phyloP scores from a whole-genome alignment of 768 basidiomycete genomes.

The Artomyces pyxidatus region DNA sequence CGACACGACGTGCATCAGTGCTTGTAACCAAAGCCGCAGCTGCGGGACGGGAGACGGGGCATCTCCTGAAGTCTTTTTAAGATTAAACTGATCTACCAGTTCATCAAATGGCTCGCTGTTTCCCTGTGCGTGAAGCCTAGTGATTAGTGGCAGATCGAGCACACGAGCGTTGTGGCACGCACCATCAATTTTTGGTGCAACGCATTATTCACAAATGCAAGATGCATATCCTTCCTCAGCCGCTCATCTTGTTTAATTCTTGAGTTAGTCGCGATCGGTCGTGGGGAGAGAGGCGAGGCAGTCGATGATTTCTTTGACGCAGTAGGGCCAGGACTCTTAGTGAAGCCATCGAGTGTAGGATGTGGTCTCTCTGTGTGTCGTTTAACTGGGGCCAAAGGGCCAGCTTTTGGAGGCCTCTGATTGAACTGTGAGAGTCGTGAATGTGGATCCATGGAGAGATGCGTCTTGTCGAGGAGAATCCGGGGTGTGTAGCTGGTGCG shows the following conservation, averaged over 20 bases:
- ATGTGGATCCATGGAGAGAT: constrained; percentile 82
- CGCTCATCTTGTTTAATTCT: constrained; percentile 71
- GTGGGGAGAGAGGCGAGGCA: constrained; percentile 19
- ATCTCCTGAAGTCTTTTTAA: constrained; percentile 30
- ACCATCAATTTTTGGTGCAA: constrained; percentile 67
- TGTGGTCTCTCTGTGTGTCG: constrained; percentile 35
- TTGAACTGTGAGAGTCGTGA: constrained; percentile 71
- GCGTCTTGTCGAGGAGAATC: too few relatives aligned
- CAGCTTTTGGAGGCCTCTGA: constrained; percentile 59
- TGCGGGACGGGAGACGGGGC: constrained; percentile 36
- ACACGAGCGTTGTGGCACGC: constrained; percentile 18
- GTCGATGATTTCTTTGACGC: constrained; percentile 15
- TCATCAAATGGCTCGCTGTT: constrained; percentile 74
- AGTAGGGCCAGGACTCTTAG: constrained; percentile 30
- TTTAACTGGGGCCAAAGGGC: constrained; percentile 40
- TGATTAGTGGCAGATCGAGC: constrained; percentile 6
- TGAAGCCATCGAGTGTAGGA: constrained; percentile 34
- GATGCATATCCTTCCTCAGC: constrained; percentile 74
- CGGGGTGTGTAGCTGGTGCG: too few relatives aligned
- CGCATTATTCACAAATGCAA: constrained; percentile 76
- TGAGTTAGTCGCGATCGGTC: constrained; percentile 75
- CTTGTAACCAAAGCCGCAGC: constrained; percentile 73
- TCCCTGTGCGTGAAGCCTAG: constrained; percentile 40
- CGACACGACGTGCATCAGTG: constrained; percentile 88
- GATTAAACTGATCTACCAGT: constrained; percentile 79